Percentiles rank a stretch among this genome's conserved stretches.
Conservation (phyloP, 2,329 filamentous ascomycete genomes). For the Nigrograna mackinnonii region DNA sequence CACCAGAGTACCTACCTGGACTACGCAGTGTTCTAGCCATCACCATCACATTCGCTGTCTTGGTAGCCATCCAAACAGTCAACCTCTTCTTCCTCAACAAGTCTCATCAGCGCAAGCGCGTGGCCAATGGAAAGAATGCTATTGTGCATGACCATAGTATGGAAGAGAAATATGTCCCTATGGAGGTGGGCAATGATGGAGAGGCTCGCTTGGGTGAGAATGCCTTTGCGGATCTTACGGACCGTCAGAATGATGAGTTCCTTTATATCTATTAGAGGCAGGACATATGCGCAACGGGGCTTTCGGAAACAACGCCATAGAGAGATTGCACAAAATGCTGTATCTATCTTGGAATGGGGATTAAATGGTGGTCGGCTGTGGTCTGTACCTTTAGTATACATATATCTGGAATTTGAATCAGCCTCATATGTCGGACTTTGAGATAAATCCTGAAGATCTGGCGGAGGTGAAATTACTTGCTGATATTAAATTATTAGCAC, state of each 20-base stretch:
- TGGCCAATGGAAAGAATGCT: conserved; percentile 62
- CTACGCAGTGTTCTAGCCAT: conserved; percentile 64
- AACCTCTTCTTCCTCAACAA: conserved; percentile 60
- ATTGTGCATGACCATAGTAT: conserved; percentile 64
- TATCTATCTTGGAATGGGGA: no score
- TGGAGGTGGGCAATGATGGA: conserved; percentile 23
- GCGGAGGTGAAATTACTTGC: no score
- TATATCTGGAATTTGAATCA: no score
- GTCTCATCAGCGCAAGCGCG: conserved; percentile 57
- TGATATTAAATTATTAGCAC: no score
- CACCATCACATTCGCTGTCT: conserved; percentile 61
- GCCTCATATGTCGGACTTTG: no score
- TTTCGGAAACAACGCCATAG: no score
- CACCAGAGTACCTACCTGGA: conserved; percentile 61
- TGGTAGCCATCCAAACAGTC: conserved; percentile 49
- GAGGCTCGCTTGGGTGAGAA: conserved; percentile 45
- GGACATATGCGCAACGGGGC: no score
- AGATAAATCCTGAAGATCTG: no score
- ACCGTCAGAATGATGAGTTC: conserved; percentile 67
- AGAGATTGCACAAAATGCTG: no score
- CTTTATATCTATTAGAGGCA: conserved; percentile 57
- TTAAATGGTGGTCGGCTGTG: no score
- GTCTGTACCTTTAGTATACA: no score
- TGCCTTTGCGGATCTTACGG: conserved; percentile 63
- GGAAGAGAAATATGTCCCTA: conserved; percentile 48